Conservation (phyloP, 352 stramenopile species). For the Halophytophthora batemanensis region DNA sequence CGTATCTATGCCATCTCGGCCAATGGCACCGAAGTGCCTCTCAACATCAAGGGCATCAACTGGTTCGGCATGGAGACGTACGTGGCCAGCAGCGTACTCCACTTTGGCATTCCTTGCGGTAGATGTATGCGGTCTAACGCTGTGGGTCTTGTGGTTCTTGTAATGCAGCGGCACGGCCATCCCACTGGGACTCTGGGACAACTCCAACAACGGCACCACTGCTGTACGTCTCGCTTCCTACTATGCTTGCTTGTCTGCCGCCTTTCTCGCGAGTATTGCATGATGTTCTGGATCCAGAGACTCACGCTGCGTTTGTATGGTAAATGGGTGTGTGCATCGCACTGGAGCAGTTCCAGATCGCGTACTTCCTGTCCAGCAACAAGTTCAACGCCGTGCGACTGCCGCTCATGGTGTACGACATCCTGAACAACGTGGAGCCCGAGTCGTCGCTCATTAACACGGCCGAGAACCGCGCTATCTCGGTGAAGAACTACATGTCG, state of each 20-base stretch:
- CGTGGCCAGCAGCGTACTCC: slow-evolving; percentile 1
- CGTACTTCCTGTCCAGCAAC: slow-evolving; percentile 64
- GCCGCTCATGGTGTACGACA: slow-evolving; percentile 57
- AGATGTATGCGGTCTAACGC: no score
- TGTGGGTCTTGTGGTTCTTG: not conserved
- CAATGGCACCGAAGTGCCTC: slow-evolving; percentile 49
- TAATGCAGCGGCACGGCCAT: slow-evolving; percentile 41
- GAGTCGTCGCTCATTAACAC: slow-evolving; percentile 43
- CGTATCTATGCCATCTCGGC: slow-evolving; percentile 48
- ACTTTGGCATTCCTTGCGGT: no score
- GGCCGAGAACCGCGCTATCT: slow-evolving; percentile 59
- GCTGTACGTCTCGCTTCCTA: slow-evolving; percentile 29
- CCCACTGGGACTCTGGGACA: slow-evolving; percentile 70
- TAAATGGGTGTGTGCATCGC: not conserved
- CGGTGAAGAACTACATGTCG: slow-evolving; percentile 46
- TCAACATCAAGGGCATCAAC: slow-evolving; percentile 77
- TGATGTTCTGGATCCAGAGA: no score
- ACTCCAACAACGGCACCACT: slow-evolving; percentile 65
- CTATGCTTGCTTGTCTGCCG: not conserved
- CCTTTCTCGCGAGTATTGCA: no score
- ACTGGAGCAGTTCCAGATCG: slow-evolving; percentile 48
- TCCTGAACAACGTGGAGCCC: slow-evolving; percentile 59
- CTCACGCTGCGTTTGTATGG: not conserved
- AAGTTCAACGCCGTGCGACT: slow-evolving; percentile 78
- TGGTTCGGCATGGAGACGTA: slow-evolving; percentile 79